Conservation (phyloP, 805 yeast genomes). For the Starmerella geochares region DNA sequence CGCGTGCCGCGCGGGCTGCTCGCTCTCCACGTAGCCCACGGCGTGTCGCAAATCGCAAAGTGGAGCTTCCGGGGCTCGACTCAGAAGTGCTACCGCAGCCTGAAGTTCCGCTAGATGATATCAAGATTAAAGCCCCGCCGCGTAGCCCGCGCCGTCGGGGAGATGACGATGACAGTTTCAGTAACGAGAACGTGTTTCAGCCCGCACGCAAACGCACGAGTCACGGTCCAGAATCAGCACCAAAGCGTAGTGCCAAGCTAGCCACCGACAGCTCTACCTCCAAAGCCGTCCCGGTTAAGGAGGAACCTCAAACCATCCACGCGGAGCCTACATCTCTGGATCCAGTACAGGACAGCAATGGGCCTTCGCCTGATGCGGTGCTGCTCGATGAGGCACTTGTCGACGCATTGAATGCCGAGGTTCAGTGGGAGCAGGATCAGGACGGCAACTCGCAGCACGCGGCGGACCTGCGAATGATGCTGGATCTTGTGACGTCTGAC, state of each 20-base stretch:
- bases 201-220: slow-evolving; percentile 11
- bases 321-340: background rate
- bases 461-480: slow-evolving; percentile 3
- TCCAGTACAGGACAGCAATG: background rate
- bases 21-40: slow-evolving; percentile 16
- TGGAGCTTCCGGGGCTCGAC: slow-evolving; percentile 10
- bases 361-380: slow-evolving; percentile 1
- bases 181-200: slow-evolving; percentile 24
- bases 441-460: slow-evolving; percentile 2
- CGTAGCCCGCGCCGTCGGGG: slow-evolving; percentile 12
- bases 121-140: slow-evolving; percentile 18
- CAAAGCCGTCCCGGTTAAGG: no score
- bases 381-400: slow-evolving; percentile 6
- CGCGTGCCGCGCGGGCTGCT: slow-evolving; percentile 1
- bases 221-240: slow-evolving; percentile 3
- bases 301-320: no score
- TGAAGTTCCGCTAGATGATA: slow-evolving; percentile 6
- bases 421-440: slow-evolving; percentile 5
- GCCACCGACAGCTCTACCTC: background rate
- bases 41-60: slow-evolving; percentile 15
- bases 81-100: slow-evolving; percentile 1
- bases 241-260: slow-evolving; percentile 1
- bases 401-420: slow-evolving; percentile 6
- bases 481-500: background rate
- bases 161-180: slow-evolving; percentile 19